Conservation (phyloP, 148 eudicot genomes). For the Nepenthes gracilis region DNA sequence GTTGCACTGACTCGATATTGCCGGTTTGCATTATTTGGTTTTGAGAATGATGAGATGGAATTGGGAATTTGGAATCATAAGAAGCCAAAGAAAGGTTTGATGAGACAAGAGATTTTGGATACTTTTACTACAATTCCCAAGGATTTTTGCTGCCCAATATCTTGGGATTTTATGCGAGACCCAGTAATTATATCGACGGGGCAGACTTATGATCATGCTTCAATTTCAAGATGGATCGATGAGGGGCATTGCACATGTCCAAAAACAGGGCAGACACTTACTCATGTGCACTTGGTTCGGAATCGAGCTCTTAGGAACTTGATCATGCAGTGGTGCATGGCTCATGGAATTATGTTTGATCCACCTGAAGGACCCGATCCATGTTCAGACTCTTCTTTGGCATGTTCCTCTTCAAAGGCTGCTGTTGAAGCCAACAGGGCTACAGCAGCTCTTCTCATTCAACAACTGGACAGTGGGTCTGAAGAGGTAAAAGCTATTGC, state of each 20-base stretch:
- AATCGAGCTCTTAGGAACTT: conserved; percentile 63
- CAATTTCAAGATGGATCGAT: conserved; percentile 75
- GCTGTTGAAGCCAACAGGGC: conserved; percentile 68
- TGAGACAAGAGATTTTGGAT: conserved; percentile 41
- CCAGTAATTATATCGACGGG: conserved; percentile 83
- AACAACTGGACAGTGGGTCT: conserved; percentile 55
- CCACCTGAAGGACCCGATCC: conserved; percentile 39
- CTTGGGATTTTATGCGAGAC: conserved; percentile 78
- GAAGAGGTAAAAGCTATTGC: conserved; percentile 54
- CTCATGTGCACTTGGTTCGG: conserved; percentile 43
- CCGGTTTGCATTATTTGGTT: conserved; percentile 65
- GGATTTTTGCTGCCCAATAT: conserved; percentile 79
- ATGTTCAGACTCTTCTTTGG: conserved; percentile 18
- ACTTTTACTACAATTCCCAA: conserved; percentile 51
- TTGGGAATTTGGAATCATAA: conserved; percentile 17
- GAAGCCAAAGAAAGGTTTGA: conserved; percentile 35
- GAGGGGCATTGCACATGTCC: conserved; percentile 89
- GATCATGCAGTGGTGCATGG: conserved; percentile 71
- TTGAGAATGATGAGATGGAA: conserved; percentile 60
- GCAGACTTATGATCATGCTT: conserved; percentile 72
- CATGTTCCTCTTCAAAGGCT: conserved; percentile 45
- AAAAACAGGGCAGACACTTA: conserved; percentile 75
- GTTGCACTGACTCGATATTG: conserved; percentile 63
- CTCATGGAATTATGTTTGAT: conserved; percentile 34
- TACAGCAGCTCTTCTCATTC: conserved; percentile 52